Percentiles rank a stretch among this genome's conserved stretches.
Evolutionary conservation across 2,329 filamentous ascomycete species (phyloP).

Genomic region (Nothopassalora personata): DNA sequence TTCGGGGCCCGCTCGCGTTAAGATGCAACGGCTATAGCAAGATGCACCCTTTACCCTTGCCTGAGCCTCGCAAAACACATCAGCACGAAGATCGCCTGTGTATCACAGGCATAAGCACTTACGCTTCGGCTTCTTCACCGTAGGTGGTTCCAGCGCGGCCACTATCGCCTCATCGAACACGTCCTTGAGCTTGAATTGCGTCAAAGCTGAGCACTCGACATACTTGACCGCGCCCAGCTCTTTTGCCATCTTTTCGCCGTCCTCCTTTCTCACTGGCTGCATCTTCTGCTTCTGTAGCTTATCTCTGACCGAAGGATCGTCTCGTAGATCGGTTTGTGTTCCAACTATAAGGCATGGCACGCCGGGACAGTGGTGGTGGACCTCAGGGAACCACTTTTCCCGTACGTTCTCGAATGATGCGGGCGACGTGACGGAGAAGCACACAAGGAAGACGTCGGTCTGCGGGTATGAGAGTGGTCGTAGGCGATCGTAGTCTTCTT

Average conservation of each 20-base stretch:
- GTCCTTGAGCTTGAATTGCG: slow-evolving; percentile 97
- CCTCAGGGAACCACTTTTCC: slow-evolving; percentile 98
- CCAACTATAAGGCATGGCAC: slow-evolving; percentile 97
- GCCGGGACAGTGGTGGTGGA: slow-evolving; percentile 96
- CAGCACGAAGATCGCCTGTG: not conserved
- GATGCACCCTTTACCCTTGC: slow-evolving; percentile 32
- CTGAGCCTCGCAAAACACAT: slow-evolving; percentile 12
- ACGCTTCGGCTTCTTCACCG: slow-evolving; percentile 62
- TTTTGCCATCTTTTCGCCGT: slow-evolving; percentile 93
- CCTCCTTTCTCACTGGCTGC: slow-evolving; percentile 83
- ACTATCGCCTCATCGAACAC: slow-evolving; percentile 99
- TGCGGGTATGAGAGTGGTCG: slow-evolving; percentile 96
- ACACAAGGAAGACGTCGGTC: slow-evolving; percentile 97
- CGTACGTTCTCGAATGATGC: slow-evolving; percentile 98
- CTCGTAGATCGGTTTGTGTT: slow-evolving; percentile 92
- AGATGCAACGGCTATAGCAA: slow-evolving; percentile 23
- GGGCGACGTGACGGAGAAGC: slow-evolving; percentile 95
- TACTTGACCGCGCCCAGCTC: slow-evolving; percentile 98
- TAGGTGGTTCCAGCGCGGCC: slow-evolving; percentile 82
- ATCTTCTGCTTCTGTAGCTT: slow-evolving; percentile 96
- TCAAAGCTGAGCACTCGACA: slow-evolving; percentile 95
- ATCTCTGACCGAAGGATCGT: slow-evolving; percentile 79
- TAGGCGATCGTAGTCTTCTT: slow-evolving; percentile 98
- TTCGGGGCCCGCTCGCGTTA: not conserved
- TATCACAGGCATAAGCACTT: slow-evolving; percentile 2